phyloP scores from a whole-genome alignment of 768 basidiomycete species.

The Boletus sp. region DNA sequence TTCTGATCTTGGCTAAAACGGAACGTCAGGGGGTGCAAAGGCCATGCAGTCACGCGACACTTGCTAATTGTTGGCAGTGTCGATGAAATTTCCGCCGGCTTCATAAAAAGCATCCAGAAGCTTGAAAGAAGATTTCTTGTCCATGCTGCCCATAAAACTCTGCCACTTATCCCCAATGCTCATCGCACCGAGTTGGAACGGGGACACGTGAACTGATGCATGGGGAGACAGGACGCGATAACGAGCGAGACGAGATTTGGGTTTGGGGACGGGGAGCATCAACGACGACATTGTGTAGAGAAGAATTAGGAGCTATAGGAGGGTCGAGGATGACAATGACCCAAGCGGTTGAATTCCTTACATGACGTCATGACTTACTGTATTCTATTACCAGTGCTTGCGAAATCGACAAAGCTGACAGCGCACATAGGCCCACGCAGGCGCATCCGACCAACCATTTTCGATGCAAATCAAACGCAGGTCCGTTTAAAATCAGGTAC shows the following conservation, averaged over 20 bases:
- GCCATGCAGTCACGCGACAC: not conserved
- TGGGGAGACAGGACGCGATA: slow-evolving; percentile 39
- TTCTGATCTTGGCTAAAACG: slow-evolving; percentile 47
- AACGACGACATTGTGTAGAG: slow-evolving; percentile 4
- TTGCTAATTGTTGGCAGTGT: slow-evolving; percentile 47
- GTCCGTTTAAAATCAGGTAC: not conserved
- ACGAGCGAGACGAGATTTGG: slow-evolving; percentile 31
- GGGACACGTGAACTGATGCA: slow-evolving; percentile 48
- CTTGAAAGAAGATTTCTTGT: slow-evolving; percentile 43
- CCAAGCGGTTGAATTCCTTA: not conserved
- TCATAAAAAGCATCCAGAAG: slow-evolving; percentile 46
- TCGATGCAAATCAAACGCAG: no score
- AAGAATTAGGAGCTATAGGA: not conserved
- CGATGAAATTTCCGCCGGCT: slow-evolving; percentile 50
- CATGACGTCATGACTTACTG: not conserved
- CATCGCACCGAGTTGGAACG: slow-evolving; percentile 47
- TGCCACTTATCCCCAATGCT: slow-evolving; percentile 44
- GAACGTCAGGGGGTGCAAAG: not conserved
- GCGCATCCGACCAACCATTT: no score
- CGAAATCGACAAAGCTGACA: no score
- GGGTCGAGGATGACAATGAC: not conserved
- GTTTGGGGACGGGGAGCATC: slow-evolving; percentile 24
- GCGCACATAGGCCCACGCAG: no score
- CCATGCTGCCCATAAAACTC: slow-evolving; percentile 35
- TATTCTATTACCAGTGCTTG: no score